Conservation (phyloP, 202 grass and related monocot genomes). For the Cymbopogon flexuosus region DNA sequence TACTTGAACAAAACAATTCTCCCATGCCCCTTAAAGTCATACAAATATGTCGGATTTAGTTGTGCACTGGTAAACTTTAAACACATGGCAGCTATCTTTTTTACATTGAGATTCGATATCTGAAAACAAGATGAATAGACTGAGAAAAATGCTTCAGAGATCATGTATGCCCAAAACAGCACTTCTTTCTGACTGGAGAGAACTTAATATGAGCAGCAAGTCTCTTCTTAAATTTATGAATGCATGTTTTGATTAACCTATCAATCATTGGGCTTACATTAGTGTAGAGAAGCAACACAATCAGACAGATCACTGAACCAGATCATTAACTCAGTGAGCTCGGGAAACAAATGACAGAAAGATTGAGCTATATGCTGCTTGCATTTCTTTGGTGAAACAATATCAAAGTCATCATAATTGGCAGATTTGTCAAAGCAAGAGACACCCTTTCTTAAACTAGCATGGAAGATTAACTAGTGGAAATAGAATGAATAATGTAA, state of each 20-base stretch:
- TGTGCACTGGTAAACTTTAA: not conserved
- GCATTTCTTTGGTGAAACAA: conserved; percentile 24
- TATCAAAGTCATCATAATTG: not conserved
- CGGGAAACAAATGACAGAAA: not conserved
- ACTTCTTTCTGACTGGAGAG: not conserved
- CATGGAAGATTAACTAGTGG: not conserved
- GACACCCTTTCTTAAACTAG: not conserved
- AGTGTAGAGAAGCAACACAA: not conserved
- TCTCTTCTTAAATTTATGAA: conserved; percentile 6
- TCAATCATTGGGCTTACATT: not conserved
- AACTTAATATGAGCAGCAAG: not conserved
- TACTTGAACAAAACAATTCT: conserved; percentile 11
- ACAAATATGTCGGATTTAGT: not conserved
- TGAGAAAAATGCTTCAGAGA: not conserved
- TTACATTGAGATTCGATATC: not conserved
- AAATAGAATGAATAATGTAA: not conserved
- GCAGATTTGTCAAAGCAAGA: conserved; percentile 7
- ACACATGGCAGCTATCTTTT: not conserved
- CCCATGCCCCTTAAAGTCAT: not conserved
- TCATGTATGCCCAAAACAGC: not conserved
- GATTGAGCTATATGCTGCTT: not conserved
- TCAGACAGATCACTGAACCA: conserved; percentile 1
- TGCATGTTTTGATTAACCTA: conserved; percentile 13
- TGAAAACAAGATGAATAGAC: not conserved
- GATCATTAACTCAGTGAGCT: not conserved